Evolutionary conservation across 768 basidiomycete species (phyloP).

Genomic region (Kwoniella dendrophila): DNA sequence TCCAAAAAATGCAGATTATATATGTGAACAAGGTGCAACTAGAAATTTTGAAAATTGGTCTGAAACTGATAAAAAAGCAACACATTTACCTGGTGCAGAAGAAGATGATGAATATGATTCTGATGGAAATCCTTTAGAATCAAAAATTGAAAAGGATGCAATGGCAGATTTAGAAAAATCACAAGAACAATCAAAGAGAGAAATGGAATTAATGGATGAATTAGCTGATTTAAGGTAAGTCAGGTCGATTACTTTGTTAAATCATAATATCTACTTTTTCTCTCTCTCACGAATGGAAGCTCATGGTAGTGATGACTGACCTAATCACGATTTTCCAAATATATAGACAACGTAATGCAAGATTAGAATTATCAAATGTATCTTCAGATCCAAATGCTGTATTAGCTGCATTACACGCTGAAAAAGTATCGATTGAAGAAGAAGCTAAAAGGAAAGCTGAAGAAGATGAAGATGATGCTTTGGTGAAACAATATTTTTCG

Average conservation of each 20-base stretch:
- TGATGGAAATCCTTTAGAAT: slow-evolving; percentile 59
- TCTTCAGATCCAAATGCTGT: slow-evolving; percentile 69
- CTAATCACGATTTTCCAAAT: not conserved
- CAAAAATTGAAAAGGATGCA: slow-evolving; percentile 78
- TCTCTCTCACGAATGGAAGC: not conserved
- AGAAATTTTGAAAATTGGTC: slow-evolving; percentile 98
- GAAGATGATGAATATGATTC: slow-evolving; percentile 55
- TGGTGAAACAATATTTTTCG: slow-evolving; percentile 84
- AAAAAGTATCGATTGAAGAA: slow-evolving; percentile 69
- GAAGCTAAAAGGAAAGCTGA: slow-evolving; percentile 65
- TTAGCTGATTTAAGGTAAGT: slow-evolving; percentile 68
- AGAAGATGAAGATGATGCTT: slow-evolving; percentile 88
- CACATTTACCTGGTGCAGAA: slow-evolving; percentile 52
- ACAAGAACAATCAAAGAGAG: slow-evolving; percentile 86
- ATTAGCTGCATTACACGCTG: slow-evolving; percentile 53
- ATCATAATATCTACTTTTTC: too few species aligned
- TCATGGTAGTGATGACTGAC: not conserved
- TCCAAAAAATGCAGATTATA: slow-evolving; percentile 65
- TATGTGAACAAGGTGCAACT: slow-evolving; percentile 92
- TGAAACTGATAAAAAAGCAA: slow-evolving; percentile 62
- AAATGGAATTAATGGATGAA: slow-evolving; percentile 97
- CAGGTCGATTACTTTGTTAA: too few species aligned
- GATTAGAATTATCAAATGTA: slow-evolving; percentile 67
- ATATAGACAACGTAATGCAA: slow-evolving; percentile 68
- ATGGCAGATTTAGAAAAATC: slow-evolving; percentile 96